These are phyloP conservation scores for Parietichytrium sp. DNA, from an alignment of 108 stramenopile genomes.

Conservation along the genomic window DNA sequence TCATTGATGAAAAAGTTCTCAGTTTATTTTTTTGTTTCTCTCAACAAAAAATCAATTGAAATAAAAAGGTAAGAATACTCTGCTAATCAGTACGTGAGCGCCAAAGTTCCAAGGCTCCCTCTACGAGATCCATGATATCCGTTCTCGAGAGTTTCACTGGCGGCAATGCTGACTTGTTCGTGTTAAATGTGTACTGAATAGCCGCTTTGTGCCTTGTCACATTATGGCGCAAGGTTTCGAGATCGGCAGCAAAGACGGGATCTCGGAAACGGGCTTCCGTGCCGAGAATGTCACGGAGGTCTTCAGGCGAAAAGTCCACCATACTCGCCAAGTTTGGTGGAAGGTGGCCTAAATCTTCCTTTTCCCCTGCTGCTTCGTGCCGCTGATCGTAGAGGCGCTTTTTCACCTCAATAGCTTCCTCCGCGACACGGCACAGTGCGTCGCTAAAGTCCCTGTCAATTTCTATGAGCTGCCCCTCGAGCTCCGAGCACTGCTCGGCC, in stretches of 20 bases:
- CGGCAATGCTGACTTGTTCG: no score
- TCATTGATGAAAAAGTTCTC: no score
- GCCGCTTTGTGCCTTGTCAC: not conserved
- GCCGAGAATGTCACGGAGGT: slow-evolving; percentile 3
- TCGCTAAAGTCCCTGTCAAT: not conserved
- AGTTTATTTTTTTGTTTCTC: no score
- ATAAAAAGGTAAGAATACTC: no score
- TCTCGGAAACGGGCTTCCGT: slow-evolving; percentile 25
- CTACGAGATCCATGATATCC: no score
- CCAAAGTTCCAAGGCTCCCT: no score
- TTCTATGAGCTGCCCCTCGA: not conserved
- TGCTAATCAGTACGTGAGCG: no score
- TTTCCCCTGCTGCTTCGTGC: not conserved
- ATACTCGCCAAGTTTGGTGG: not conserved
- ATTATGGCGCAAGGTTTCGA: not conserved
- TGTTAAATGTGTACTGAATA: not conserved
- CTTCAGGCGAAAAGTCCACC: slow-evolving; percentile 20
- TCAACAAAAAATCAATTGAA: no score
- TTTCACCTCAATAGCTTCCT: not conserved
- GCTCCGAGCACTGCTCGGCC: not conserved
- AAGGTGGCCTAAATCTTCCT: no score
- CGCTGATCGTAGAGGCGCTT: not conserved
- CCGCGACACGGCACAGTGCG: not conserved
- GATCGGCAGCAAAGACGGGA: not conserved
- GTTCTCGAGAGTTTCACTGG: no score